These are phyloP conservation scores for Xerocomellus intermedius DNA, from an alignment of 768 basidiomycete species.

Conservation along the genomic window DNA sequence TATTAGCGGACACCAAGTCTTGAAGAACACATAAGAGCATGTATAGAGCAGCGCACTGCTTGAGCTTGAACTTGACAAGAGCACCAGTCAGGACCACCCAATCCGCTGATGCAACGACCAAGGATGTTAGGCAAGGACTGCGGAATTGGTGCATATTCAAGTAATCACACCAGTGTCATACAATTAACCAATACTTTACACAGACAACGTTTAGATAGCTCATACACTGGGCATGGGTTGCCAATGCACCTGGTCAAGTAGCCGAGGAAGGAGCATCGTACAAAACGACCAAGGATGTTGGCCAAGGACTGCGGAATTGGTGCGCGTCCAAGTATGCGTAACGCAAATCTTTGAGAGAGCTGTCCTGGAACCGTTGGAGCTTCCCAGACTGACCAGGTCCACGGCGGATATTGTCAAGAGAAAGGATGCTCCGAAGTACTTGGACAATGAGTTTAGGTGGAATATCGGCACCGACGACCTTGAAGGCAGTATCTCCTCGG, in stretches of 20 bases:
- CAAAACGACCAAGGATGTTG: slow-evolving; percentile 60
- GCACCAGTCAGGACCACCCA: too few relatives aligned
- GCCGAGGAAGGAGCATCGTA: slow-evolving; percentile 23
- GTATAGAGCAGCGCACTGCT: too few relatives aligned
- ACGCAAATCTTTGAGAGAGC: slow-evolving; percentile 45
- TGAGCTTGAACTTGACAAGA: too few relatives aligned
- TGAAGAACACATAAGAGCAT: not conserved
- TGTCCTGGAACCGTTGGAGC: slow-evolving; percentile 57
- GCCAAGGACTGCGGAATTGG: slow-evolving; percentile 61
- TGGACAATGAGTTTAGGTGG: slow-evolving; percentile 59
- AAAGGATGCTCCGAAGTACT: slow-evolving; percentile 63
- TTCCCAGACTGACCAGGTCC: slow-evolving; percentile 67
- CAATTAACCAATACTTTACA: slow-evolving; percentile 3
- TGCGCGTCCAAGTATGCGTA: slow-evolving; percentile 55
- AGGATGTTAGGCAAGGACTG: slow-evolving; percentile 64
- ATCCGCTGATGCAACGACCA: too few relatives aligned
- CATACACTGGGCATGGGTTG: not conserved
- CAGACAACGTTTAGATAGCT: not conserved
- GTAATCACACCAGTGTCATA: not conserved
- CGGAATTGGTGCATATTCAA: slow-evolving; percentile 42
- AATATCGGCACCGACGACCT: slow-evolving; percentile 51
- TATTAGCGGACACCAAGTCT: not conserved
- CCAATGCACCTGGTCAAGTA: slow-evolving; percentile 14
- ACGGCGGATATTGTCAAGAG: slow-evolving; percentile 55
- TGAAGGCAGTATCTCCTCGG: slow-evolving; percentile 47